phyloP scores from a whole-genome alignment of 1,284 basidiomycete genomes.

The Irpex sp. region DNA sequence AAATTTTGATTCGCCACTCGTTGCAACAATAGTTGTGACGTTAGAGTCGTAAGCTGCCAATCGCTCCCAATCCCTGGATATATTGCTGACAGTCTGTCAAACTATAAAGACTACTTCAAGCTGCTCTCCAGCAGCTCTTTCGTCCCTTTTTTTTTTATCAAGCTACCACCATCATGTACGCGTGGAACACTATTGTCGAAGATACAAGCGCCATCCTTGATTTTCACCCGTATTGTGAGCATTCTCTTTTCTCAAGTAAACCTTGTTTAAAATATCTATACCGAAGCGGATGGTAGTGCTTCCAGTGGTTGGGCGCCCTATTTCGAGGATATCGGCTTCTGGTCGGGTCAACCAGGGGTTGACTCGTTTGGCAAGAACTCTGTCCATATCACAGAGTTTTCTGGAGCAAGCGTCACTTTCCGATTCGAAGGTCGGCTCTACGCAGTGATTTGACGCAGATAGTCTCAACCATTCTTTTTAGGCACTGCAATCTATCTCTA shows the following conservation, averaged over 20 bases:
- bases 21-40: too few relatives aligned
- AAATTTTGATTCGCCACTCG: too few relatives aligned
- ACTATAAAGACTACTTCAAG: neutral
- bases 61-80: too few relatives aligned
- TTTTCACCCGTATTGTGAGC: constrained; percentile 11
- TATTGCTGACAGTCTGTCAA: neutral
- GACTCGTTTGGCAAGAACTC: constrained; percentile 1
- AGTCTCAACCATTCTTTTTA: neutral
- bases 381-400: constrained; percentile 5
- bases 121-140: neutral
- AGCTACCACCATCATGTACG: constrained; percentile 4
- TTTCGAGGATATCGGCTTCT: constrained; percentile 1
- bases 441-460: neutral
- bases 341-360: neutral
- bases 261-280: neutral
- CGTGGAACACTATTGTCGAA: constrained; percentile 13
- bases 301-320: constrained; percentile 4
- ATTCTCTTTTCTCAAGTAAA: neutral
- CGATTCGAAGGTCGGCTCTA: constrained; percentile 6
- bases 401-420: constrained; percentile 7
- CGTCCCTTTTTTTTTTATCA: neutral
- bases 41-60: too few relatives aligned
- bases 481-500: constrained; percentile 12
- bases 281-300: constrained; percentile 3
- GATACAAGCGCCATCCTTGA: constrained; percentile 10